phyloP scores from a whole-genome alignment of 129 eudicot species.

The Lactuca sativa region DNA sequence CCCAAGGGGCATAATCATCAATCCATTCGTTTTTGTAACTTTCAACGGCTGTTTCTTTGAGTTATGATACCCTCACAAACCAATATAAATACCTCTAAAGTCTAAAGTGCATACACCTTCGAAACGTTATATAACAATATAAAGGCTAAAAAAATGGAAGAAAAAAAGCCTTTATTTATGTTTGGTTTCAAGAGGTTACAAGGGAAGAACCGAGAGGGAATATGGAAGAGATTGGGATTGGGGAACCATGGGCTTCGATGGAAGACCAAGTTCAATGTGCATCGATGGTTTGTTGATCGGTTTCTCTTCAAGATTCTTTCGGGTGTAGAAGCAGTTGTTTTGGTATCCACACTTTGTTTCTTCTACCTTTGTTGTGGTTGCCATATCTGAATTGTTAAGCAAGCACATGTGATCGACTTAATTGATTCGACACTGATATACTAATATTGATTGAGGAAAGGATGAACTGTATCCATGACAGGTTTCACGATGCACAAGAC shows the following conservation, averaged over 20 bases:
- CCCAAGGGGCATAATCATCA: not conserved
- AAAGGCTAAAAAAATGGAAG: conserved; percentile 5
- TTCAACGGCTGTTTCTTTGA: conserved; percentile 12
- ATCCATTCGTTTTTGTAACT: not conserved
- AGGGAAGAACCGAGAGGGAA: conserved; percentile 29
- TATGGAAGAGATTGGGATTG: conserved; percentile 24
- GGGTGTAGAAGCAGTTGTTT: conserved; percentile 44
- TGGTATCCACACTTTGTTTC: conserved; percentile 56
- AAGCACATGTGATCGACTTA: not conserved
- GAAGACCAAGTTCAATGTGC: conserved; percentile 36
- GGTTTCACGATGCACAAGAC: not conserved
- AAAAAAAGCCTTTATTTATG: conserved; percentile 27
- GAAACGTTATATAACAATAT: not conserved
- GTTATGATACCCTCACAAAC: conserved; percentile 6
- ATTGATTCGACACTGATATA: not conserved
- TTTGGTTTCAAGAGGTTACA: conserved; percentile 41
- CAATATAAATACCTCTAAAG: conserved; percentile 21
- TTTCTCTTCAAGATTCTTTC: conserved; percentile 60
- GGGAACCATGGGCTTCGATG: conserved; percentile 43
- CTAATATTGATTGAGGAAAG: not conserved
- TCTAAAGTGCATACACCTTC: not conserved
- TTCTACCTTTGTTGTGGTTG: conserved; percentile 78
- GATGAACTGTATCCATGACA: not conserved
- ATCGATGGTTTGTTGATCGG: conserved; percentile 49
- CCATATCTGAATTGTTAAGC: conserved; percentile 35